Base-by-base conservation (phyloP, 352 stramenopile species). In the Globisporangium viniferum region DNA sequence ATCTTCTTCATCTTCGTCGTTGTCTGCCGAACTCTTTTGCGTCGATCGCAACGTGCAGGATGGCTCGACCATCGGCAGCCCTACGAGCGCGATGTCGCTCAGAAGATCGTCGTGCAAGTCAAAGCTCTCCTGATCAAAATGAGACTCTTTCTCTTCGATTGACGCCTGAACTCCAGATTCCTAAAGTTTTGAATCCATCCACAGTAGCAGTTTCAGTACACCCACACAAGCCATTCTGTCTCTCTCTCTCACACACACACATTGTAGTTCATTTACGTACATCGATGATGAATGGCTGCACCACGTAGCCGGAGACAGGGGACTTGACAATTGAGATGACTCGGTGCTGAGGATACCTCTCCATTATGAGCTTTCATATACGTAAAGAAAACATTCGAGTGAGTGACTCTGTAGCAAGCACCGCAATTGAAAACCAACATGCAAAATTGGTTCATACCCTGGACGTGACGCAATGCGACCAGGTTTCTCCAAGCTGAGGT, bases 381-480 rank as follows among this genome's bases (percentile, higher is more conserved):
- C 18, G 55, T 27, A 48, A 12, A 62, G 10, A 36, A 15, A n/a
- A 57, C 68, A 49, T 48, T n/a, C 5, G 18, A 49, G 44, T 49
- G 18, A 49, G 39, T 67, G 35, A 55, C 31, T 6, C 22, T 58
- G 33, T 7, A 69, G 6, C 66, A 68, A 60, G 60, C 22, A 33
- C 4, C 6, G 18, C 12, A 22, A 33, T 2, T 33, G 3, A 53
- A 60, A 48, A 51, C 51, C n/a, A 27, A 72, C 60, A 14, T 5
- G 15, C 55, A 31, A 20, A 20, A 18, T 15, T 35, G 29, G 39
- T 8, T 49, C 64, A 29, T 48, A 89, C 84, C 49, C 84, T 78
- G 41, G 77, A 85, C 3, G 81, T 92, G 59, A 92, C 79, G 35
- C 81, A 92, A 48, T 91, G 82, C 6, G 82, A 73, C 87, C 87